Evolutionary conservation across 371 early-diverging fungal genomes (phyloP).

Genomic region (Apophysomyces ossiformis): DNA sequence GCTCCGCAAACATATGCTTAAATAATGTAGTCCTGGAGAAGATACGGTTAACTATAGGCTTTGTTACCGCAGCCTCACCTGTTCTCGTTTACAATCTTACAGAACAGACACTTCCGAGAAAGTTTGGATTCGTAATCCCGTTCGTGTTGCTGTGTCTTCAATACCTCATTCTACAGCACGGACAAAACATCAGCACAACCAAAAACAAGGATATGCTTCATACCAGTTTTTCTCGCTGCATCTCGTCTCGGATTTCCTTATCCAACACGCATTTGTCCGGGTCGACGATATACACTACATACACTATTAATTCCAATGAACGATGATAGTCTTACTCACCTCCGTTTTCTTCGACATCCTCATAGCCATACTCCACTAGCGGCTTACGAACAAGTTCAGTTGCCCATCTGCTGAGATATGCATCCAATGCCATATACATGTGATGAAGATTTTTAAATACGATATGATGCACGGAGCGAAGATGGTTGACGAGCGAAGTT

Average conservation of each 20-base stretch:
- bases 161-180: slow-evolving; percentile 65
- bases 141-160: slow-evolving; percentile 81
- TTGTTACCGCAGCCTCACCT: slow-evolving; percentile 37
- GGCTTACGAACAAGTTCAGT: slow-evolving; percentile 45
- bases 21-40: slow-evolving; percentile 63
- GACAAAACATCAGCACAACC: neutral
- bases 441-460: slow-evolving; percentile 77
- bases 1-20: slow-evolving; percentile 90
- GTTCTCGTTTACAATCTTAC: slow-evolving; percentile 76
- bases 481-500: slow-evolving; percentile 67
- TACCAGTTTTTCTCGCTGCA: slow-evolving; percentile 78
- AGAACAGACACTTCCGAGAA: slow-evolving; percentile 91
- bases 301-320: neutral
- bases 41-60: slow-evolving; percentile 4
- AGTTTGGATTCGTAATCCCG: slow-evolving; percentile 69
- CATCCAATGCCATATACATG: slow-evolving; percentile 80
- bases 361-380: slow-evolving; percentile 32
- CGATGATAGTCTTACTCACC: slow-evolving; percentile 1
- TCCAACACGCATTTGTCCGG: slow-evolving; percentile 66
- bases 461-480: slow-evolving; percentile 69
- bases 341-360: slow-evolving; percentile 30
- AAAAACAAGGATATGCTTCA: neutral
- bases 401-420: slow-evolving; percentile 78
- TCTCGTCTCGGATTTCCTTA: slow-evolving; percentile 69
- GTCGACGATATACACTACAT: slow-evolving; percentile 63